These are phyloP conservation scores for Evernia prunastri DNA, from an alignment of 495 filamentous ascomycete genomes.

Conservation along the genomic window DNA sequence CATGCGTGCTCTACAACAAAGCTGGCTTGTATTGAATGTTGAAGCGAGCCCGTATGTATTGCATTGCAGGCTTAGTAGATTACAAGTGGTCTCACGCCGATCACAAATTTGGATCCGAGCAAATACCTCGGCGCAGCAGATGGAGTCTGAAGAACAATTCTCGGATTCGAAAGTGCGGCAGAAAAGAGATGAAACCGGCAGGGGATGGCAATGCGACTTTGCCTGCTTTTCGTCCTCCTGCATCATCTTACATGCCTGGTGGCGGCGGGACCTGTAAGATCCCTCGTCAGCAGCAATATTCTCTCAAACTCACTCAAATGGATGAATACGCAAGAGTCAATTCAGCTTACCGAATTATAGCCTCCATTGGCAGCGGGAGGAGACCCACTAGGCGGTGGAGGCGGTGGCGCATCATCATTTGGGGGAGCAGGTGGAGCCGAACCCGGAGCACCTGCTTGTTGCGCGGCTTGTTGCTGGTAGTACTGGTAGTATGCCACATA, in stretches of 20 bases:
- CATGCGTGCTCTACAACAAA: neutral
- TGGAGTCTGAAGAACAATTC: neutral
- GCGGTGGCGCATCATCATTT: slow-evolving; percentile 57
- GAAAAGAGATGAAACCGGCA: neutral
- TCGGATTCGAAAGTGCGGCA: neutral
- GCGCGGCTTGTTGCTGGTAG: slow-evolving; percentile 55
- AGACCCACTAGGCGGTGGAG: slow-evolving; percentile 48
- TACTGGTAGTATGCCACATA: slow-evolving; percentile 67
- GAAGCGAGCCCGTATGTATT: neutral
- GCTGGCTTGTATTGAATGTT: neutral
- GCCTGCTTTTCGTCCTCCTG: neutral
- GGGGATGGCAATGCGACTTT: neutral
- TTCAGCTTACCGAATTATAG: slow-evolving; percentile 59
- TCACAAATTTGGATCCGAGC: neutral
- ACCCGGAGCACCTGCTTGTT: slow-evolving; percentile 45
- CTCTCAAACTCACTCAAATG: neutral
- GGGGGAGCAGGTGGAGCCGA: slow-evolving; percentile 54
- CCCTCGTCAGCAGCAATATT: slow-evolving; percentile 10
- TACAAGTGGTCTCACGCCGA: neutral
- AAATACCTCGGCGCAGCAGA: neutral
- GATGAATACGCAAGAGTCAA: neutral
- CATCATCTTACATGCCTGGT: slow-evolving; percentile 39
- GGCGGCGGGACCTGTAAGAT: slow-evolving; percentile 44
- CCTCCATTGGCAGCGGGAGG: slow-evolving; percentile 49
- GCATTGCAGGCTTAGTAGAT: slow-evolving; percentile 9